Conservation (phyloP, 495 filamentous ascomycete species). For the Podospora pseudopauciseta region DNA sequence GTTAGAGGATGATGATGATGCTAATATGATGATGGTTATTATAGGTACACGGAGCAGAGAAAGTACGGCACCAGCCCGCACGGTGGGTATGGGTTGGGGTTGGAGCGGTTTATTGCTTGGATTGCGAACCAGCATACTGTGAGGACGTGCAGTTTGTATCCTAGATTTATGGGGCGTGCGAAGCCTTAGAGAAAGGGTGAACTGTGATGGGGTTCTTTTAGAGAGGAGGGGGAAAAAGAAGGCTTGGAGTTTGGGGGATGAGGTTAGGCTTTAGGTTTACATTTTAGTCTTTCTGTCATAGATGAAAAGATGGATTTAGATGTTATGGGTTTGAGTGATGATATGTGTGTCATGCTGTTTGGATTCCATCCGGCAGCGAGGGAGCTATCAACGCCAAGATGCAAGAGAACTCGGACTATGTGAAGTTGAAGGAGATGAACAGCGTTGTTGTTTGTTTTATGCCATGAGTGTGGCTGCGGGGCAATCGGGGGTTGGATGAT, state of each 20-base stretch:
- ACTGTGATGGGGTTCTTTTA: background rate
- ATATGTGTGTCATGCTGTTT: no score
- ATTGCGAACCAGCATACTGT: slow-evolving; percentile 90
- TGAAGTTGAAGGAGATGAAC: no score
- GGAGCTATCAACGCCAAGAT: no score
- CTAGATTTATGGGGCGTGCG: slow-evolving; percentile 90
- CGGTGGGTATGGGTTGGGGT: slow-evolving; percentile 90
- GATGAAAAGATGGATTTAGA: background rate
- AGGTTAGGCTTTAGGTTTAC: background rate
- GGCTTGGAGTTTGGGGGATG: slow-evolving; percentile 2
- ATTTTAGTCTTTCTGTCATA: background rate
- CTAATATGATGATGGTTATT: no score
- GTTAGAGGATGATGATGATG: no score
- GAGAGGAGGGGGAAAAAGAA: background rate
- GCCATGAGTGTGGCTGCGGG: no score
- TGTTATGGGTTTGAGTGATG: no score
- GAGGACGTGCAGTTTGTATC: slow-evolving; percentile 83
- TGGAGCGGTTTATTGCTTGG: slow-evolving; percentile 97
- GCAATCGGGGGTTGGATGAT: no score
- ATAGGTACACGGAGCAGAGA: slow-evolving; percentile 83
- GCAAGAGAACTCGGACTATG: no score
- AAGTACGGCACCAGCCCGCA: slow-evolving; percentile 96
- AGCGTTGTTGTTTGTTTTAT: no score
- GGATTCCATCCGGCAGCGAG: no score
- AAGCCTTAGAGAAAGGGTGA: slow-evolving; percentile 57